Percentiles rank a stretch among this genome's conserved stretches.
These are phyloP conservation scores for Lactuca sativa DNA, from an alignment of 129 eudicot genomes.

Conservation along the genomic window DNA sequence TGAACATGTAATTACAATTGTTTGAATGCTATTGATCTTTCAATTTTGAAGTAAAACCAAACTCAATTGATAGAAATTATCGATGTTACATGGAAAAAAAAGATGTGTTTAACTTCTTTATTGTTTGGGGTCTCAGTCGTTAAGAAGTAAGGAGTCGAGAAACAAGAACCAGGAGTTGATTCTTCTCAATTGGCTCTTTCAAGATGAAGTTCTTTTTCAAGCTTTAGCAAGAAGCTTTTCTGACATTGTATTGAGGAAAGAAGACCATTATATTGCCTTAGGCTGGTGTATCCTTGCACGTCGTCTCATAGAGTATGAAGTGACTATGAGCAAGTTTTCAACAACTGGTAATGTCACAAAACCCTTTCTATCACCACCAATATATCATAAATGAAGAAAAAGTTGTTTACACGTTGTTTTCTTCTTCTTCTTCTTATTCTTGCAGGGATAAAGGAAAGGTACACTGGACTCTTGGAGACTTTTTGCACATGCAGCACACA, in stretches of 20 bases:
- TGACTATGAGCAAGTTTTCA: slow-evolving; percentile 36
- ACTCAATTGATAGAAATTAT: neutral
- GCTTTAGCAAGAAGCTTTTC: slow-evolving; percentile 51
- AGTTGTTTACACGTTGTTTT: neutral
- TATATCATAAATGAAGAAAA: neutral
- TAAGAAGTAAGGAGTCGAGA: slow-evolving; percentile 54
- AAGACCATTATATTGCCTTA: slow-evolving; percentile 70
- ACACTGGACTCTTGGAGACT: slow-evolving; percentile 50
- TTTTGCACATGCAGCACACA: slow-evolving; percentile 43
- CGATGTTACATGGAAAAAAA: neutral
- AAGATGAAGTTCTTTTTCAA: slow-evolving; percentile 62
- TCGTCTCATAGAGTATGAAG: slow-evolving; percentile 67
- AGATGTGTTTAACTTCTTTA: neutral
- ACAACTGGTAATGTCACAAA: slow-evolving; percentile 48
- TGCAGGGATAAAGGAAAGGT: slow-evolving; percentile 66
- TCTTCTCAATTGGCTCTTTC: slow-evolving; percentile 84
- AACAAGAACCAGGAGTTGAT: slow-evolving; percentile 62
- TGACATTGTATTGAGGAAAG: slow-evolving; percentile 54
- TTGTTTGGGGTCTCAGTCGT: slow-evolving; percentile 36
- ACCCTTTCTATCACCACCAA: neutral
- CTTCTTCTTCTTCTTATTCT: neutral
- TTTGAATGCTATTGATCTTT: neutral
- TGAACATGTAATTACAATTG: slow-evolving; percentile 54
- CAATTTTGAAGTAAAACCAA: slow-evolving; percentile 17
- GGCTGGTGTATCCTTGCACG: slow-evolving; percentile 93